Evolutionary conservation across 192 early-diverging fungal genomes (phyloP).

Genomic region (Coemansia nantahalensis): DNA sequence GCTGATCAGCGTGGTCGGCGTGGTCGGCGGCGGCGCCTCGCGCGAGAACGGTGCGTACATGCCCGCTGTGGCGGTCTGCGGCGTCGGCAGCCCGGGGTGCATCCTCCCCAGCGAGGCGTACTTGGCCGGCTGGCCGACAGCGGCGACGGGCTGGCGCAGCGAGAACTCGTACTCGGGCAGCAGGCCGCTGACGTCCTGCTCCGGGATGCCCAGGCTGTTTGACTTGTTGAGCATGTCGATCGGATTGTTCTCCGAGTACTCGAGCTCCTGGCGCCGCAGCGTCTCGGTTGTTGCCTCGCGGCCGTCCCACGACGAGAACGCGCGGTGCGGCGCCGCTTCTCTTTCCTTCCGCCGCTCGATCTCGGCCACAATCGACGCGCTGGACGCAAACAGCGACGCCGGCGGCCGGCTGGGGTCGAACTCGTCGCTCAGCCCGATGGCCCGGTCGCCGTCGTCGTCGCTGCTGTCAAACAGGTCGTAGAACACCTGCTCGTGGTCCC

Average conservation of each 20-base stretch:
- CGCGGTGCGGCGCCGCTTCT: constrained; percentile 5
- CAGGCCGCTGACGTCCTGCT: constrained; percentile 36
- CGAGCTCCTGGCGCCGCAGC: constrained; percentile 31
- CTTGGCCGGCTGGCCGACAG: background rate
- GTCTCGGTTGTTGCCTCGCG: constrained; percentile 37
- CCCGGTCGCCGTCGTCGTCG: background rate
- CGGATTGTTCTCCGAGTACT: constrained; percentile 16
- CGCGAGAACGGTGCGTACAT: too few relatives aligned
- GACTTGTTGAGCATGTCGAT: constrained; percentile 38
- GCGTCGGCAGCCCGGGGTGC: background rate
- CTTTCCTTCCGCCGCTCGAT: constrained; percentile 12
- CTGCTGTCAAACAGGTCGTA: constrained; percentile 17
- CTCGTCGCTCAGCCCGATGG: constrained; percentile 7
- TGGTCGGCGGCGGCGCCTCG: constrained; percentile 32
- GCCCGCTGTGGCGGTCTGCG: background rate
- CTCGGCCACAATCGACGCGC: constrained; percentile 39
- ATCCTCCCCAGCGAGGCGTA: background rate
- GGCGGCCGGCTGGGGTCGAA: constrained; percentile 21
- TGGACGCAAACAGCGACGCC: constrained; percentile 43
- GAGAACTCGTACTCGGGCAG: constrained; percentile 20
- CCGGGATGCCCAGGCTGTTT: constrained; percentile 41
- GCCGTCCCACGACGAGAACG: constrained; percentile 40
- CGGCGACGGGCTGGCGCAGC: constrained; percentile 1
- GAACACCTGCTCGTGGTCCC: constrained; percentile 45
- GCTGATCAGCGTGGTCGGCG: constrained; percentile 39